Percentiles rank a stretch among this genome's conserved stretches.
Evolutionary conservation across 345 rosid genomes (phyloP).

Genomic region (Zanthoxylum bungeanum): DNA sequence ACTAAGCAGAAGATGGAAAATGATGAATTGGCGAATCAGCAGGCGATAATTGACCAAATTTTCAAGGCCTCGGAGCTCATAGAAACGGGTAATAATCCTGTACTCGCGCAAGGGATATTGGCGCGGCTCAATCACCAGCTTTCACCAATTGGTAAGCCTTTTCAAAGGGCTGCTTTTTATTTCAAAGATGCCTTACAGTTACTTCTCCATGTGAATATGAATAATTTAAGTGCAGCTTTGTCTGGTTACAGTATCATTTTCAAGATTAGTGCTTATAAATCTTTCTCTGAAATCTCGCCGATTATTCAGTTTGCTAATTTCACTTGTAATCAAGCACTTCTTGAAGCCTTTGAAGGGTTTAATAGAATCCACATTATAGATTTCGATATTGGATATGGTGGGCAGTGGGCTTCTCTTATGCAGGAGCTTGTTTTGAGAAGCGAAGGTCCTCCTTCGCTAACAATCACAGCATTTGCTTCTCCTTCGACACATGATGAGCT

Average conservation of each 20-base stretch:
- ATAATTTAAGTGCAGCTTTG: constrained; percentile 18
- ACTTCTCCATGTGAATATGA: constrained; percentile 35
- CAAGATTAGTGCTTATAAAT: constrained; percentile 77
- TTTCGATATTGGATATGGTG: constrained; percentile 86
- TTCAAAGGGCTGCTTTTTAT: constrained; percentile 73
- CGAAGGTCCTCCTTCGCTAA: constrained; percentile 56
- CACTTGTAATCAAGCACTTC: constrained; percentile 81
- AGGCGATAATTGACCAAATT: constrained; percentile 66
- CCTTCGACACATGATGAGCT: constrained; percentile 46
- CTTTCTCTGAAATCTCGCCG: constrained; percentile 88
- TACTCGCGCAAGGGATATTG: too few relatives aligned
- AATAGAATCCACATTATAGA: constrained; percentile 74
- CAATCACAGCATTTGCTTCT: constrained; percentile 69
- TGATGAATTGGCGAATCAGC: constrained; percentile 54
- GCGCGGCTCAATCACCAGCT: too few relatives aligned
- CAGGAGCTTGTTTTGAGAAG: constrained; percentile 72
- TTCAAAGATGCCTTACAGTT: constrained; percentile 72
- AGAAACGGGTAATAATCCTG: constrained; percentile 64
- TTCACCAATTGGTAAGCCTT: constrained; percentile 71
- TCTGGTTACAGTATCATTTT: constrained; percentile 52
- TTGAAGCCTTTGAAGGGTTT: constrained; percentile 60
- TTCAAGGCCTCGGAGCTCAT: constrained; percentile 87
- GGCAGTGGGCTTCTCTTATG: constrained; percentile 93
- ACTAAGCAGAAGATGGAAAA: constrained; percentile 35
- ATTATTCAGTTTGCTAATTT: constrained; percentile 80